Conservation (phyloP, 1,139 yeast genomes). For the Suhomyces kunorum region DNA sequence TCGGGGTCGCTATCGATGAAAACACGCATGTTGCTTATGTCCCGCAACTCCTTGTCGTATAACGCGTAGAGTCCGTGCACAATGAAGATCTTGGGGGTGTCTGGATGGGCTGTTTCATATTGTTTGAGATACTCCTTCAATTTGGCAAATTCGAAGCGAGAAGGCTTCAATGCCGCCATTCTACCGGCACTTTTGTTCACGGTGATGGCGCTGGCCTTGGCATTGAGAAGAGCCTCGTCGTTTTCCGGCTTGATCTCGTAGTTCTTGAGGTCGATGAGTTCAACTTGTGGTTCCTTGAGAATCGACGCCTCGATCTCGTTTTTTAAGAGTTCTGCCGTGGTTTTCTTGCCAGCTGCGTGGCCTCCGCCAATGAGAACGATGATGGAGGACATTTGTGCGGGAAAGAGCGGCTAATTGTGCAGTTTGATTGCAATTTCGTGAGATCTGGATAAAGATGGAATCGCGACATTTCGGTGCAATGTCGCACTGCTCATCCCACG, state of each 20-base stretch:
- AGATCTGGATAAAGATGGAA: not conserved
- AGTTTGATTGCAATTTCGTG: no score
- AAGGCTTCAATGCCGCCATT: conserved; percentile 36
- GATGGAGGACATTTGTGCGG: conserved; percentile 23
- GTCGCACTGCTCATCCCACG: conserved; percentile 4
- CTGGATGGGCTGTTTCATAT: conserved; percentile 11
- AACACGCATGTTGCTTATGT: conserved; percentile 63
- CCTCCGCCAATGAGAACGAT: conserved; percentile 72
- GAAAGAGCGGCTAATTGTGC: not conserved
- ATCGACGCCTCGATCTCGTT: conserved; percentile 27
- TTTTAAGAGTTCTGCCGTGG: conserved; percentile 36
- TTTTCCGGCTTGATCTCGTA: conserved; percentile 21
- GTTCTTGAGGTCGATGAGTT: conserved; percentile 30
- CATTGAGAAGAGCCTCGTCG: not conserved
- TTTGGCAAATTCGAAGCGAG: conserved; percentile 38
- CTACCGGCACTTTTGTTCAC: conserved; percentile 21
- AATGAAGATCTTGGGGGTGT: conserved; percentile 46
- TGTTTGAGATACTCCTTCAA: conserved; percentile 23
- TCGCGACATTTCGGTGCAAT: not conserved
- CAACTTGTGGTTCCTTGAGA: conserved; percentile 23
- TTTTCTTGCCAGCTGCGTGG: conserved; percentile 65
- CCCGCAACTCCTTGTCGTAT: conserved; percentile 60
- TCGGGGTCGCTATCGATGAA: conserved; percentile 89
- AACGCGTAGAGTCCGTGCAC: conserved; percentile 83
- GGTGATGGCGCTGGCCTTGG: conserved; percentile 34